Conservation (phyloP, 1,284 basidiomycete species). For the Cystobasidium sp. region DNA sequence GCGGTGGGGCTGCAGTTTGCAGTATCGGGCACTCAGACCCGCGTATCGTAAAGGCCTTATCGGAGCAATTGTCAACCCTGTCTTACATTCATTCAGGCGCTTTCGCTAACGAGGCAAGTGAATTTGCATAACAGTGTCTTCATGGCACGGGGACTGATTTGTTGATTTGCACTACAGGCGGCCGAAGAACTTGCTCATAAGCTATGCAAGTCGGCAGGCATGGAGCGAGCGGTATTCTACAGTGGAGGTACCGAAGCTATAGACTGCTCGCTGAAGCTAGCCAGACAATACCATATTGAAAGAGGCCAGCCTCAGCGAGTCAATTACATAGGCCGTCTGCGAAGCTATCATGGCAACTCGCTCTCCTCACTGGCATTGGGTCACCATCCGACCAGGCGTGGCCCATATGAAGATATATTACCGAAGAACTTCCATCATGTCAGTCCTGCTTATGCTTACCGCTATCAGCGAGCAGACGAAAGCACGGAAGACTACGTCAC, state of each 20-base stretch:
- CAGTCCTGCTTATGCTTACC: constrained; percentile 75
- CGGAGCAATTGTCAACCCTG: constrained; percentile 74
- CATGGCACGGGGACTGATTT: background rate
- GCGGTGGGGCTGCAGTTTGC: constrained; percentile 81
- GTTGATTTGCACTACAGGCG: constrained; percentile 59
- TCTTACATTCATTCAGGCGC: constrained; percentile 56
- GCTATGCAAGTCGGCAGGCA: constrained; percentile 60
- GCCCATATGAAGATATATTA: constrained; percentile 69
- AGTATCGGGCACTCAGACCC: constrained; percentile 77
- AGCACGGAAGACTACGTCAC: constrained; percentile 76
- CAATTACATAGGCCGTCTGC: constrained; percentile 76
- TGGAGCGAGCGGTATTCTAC: constrained; percentile 52
- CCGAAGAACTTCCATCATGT: constrained; percentile 69
- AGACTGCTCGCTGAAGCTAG: constrained; percentile 77
- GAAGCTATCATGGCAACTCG: constrained; percentile 85
- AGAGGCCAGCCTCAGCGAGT: constrained; percentile 68
- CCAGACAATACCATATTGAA: constrained; percentile 69
- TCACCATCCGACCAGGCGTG: constrained; percentile 66
- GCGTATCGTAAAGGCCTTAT: constrained; percentile 70
- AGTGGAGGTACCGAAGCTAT: constrained; percentile 68
- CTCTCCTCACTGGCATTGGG: constrained; percentile 70
- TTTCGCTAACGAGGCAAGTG: constrained; percentile 60
- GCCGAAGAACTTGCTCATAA: constrained; percentile 74
- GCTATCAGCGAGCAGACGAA: constrained; percentile 71
- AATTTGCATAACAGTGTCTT: constrained; percentile 60